Percentiles rank a stretch among this genome's conserved stretches.
These are phyloP conservation scores for Gigaspora rosea DNA, from an alignment of 192 early-diverging fungal genomes.

Conservation along the genomic window DNA sequence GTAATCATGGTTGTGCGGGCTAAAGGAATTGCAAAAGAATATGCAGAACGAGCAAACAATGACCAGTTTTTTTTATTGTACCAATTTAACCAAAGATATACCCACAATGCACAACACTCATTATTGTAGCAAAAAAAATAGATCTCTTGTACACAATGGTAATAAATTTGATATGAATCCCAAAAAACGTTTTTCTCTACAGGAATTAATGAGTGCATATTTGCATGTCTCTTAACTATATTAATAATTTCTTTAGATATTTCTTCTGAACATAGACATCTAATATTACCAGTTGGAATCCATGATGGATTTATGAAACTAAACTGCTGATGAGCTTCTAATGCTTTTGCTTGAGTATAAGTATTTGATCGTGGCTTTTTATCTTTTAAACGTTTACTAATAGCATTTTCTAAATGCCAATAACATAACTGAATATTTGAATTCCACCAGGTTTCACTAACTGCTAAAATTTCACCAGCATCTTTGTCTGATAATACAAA, in stretches of 20 bases:
- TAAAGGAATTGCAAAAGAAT: not conserved
- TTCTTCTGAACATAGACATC: not conserved
- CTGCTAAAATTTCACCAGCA: not conserved
- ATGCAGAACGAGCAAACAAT: not conserved
- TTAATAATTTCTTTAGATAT: conserved; percentile 10
- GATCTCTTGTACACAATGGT: not conserved
- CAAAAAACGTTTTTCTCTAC: conserved; percentile 5
- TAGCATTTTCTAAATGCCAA: conserved; percentile 22
- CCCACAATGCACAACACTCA: not conserved
- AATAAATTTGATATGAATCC: not conserved
- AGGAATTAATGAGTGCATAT: not conserved
- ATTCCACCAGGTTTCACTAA: conserved; percentile 5
- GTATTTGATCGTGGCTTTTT: not conserved
- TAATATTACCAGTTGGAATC: not conserved
- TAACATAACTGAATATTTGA: conserved; percentile 10
- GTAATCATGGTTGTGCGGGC: not conserved
- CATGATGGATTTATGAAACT: conserved; percentile 9
- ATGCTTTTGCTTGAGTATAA: conserved; percentile 1
- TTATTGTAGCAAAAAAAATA: not conserved
- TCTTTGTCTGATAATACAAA: conserved; percentile 14
- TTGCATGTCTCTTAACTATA: conserved; percentile 24
- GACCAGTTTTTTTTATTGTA: conserved; percentile 6
- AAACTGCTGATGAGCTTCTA: conserved; percentile 12
- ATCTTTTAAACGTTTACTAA: not conserved
- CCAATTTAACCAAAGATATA: conserved; percentile 16